Evolutionary conservation across 495 filamentous ascomycete genomes (phyloP).

Genomic region (Trichoderma erinaceum): DNA sequence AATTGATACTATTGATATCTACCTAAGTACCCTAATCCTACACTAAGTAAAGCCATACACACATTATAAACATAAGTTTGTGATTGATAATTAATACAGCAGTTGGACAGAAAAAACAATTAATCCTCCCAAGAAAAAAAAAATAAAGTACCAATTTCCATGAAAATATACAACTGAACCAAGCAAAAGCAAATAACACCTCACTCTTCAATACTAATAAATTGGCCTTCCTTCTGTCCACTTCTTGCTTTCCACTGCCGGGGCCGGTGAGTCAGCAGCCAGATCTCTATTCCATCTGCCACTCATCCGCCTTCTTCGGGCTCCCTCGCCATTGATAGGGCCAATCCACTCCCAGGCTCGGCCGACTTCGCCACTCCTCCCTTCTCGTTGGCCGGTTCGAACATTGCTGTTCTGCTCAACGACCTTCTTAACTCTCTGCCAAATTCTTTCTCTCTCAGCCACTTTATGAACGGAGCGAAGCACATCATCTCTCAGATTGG

Average conservation of each 20-base stretch:
- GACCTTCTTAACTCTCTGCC: conserved; percentile 71
- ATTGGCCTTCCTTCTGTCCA: conserved; percentile 46
- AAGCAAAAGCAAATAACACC: conserved; percentile 2
- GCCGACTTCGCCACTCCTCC: conserved; percentile 75
- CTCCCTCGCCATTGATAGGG: conserved; percentile 41
- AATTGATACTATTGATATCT: not conserved
- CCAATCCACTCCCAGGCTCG: conserved; percentile 98
- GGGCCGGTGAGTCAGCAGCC: conserved; percentile 23
- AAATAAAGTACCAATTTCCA: not conserved
- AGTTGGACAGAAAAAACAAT: not conserved
- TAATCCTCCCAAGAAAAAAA: not conserved
- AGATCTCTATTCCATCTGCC: conserved; percentile 38
- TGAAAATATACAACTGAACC: not conserved
- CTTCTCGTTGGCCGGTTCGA: conserved; percentile 74
- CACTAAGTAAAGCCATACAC: not conserved
- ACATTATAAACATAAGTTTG: conserved; percentile 8
- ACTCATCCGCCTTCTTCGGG: conserved; percentile 45
- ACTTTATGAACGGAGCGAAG: conserved; percentile 74
- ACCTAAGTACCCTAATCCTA: not conserved
- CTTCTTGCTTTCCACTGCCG: conserved; percentile 27
- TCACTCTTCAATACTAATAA: conserved; percentile 22
- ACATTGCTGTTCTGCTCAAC: conserved; percentile 94
- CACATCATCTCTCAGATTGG: conserved; percentile 87
- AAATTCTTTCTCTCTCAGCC: conserved; percentile 65
- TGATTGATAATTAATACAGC: not conserved